Conservation (phyloP, 306 rosid genomes). For the Sechiopsis laciniata region DNA sequence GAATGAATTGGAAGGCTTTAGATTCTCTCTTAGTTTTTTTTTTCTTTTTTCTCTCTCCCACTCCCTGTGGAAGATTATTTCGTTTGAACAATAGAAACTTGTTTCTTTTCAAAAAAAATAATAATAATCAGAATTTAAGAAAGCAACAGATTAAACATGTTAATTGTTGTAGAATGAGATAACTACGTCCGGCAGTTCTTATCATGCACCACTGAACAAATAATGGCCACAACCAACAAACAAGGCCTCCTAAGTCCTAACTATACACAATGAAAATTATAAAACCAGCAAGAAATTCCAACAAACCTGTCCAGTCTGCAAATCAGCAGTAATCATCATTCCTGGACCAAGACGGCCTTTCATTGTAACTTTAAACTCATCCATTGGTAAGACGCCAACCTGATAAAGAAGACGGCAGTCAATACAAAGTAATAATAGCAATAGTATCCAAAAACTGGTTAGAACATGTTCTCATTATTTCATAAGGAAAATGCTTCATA, state of each 20-base stretch:
- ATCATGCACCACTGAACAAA: background rate
- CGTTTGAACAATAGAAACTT: background rate
- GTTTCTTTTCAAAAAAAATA: background rate
- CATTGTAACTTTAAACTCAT: slow-evolving; percentile 85
- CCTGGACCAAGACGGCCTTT: slow-evolving; percentile 99
- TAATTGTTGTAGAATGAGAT: background rate
- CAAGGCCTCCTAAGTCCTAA: background rate
- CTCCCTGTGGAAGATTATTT: background rate
- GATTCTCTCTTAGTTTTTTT: background rate
- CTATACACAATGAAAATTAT: slow-evolving; percentile 1
- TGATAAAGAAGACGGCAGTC: slow-evolving; percentile 20
- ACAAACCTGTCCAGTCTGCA: slow-evolving; percentile 79
- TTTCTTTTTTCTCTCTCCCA: background rate
- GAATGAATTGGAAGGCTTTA: background rate
- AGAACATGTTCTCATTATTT: slow-evolving; percentile 13
- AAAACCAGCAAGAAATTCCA: slow-evolving; percentile 2
- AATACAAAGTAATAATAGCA: background rate
- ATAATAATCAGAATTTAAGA: background rate
- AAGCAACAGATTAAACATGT: background rate
- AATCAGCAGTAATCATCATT: slow-evolving; percentile 96
- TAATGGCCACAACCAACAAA: background rate
- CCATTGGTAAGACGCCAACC: slow-evolving; percentile 96
- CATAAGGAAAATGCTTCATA: background rate
- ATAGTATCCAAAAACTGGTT: background rate
- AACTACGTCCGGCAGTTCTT: background rate